Percentiles rank a stretch among this genome's conserved stretches.
Evolutionary conservation across 176 grass and related monocot species (phyloP).

Genomic region (Aegilops tauschii): DNA sequence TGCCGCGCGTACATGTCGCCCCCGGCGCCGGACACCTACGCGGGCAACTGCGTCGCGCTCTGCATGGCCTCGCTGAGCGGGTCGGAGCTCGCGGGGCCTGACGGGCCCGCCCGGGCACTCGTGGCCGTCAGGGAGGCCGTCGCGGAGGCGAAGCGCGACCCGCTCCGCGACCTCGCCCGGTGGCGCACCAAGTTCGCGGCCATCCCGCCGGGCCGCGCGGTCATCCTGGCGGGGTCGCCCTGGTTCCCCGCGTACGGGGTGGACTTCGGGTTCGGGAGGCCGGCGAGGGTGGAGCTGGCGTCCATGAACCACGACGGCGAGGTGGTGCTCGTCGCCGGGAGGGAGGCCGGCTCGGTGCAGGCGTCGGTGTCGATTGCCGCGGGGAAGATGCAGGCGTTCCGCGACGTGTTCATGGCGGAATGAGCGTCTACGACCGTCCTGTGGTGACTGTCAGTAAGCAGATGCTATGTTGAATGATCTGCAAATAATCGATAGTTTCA

Average conservation of each 20-base stretch:
- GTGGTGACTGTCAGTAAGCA: no score
- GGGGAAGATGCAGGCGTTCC: not conserved
- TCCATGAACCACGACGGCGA: constrained; percentile 30
- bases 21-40: not conserved
- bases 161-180: not conserved
- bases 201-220: not conserved
- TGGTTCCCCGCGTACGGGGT: not conserved
- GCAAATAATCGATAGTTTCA: no score
- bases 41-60: constrained; percentile 1
- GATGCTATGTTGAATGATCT: no score
- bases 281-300: not conserved
- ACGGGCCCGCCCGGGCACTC: not conserved
- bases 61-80: not conserved
- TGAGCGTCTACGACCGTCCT: no score
- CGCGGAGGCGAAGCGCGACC: not conserved
- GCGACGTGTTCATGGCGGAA: not conserved
- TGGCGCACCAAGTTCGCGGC: not conserved
- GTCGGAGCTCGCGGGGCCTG: not conserved
- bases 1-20: not conserved
- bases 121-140: not conserved
- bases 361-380: not conserved
- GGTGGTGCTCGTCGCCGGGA: constrained; percentile 10
- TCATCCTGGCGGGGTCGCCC: not conserved
- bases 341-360: constrained; percentile 7
- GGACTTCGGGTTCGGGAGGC: constrained; percentile 18